These are phyloP conservation scores for Penicillium sp. DNA, from an alignment of 2,329 filamentous ascomycete genomes.

Conservation along the genomic window DNA sequence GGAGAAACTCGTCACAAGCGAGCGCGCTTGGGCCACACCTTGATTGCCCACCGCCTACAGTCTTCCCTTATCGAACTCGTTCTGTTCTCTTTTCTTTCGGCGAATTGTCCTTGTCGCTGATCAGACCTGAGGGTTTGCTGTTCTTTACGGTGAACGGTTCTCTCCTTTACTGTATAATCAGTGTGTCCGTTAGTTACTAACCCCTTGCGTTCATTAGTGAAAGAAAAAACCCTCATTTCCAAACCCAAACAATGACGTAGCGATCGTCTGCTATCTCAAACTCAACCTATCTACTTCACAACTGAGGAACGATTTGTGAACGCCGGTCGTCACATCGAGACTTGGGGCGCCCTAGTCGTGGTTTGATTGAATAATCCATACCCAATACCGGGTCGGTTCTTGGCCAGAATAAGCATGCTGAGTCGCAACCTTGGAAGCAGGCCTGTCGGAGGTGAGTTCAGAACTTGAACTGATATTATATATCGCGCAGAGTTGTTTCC, in stretches of 20 bases:
- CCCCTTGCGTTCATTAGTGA: neutral
- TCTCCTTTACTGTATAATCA: neutral
- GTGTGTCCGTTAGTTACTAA: neutral
- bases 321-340: neutral
- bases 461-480: too few species aligned
- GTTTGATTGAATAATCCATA: too few species aligned
- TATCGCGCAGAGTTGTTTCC: too few species aligned
- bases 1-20: constrained; percentile 32
- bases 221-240: neutral
- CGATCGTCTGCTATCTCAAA: neutral
- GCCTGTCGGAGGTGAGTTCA: too few species aligned
- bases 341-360: too few species aligned
- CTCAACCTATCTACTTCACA: neutral
- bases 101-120: neutral
- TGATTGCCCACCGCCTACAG: constrained; percentile 30
- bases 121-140: neutral
- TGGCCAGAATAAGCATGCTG: too few species aligned
- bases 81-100: constrained; percentile 7
- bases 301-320: neutral
- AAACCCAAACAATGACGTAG: neutral
- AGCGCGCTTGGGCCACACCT: constrained; percentile 43
- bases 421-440: too few species aligned
- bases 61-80: constrained; percentile 14
- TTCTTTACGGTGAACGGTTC: neutral
- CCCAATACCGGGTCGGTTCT: too few species aligned